phyloP scores from a whole-genome alignment of 2,329 filamentous ascomycete species.

The Sarocladium strictum region DNA sequence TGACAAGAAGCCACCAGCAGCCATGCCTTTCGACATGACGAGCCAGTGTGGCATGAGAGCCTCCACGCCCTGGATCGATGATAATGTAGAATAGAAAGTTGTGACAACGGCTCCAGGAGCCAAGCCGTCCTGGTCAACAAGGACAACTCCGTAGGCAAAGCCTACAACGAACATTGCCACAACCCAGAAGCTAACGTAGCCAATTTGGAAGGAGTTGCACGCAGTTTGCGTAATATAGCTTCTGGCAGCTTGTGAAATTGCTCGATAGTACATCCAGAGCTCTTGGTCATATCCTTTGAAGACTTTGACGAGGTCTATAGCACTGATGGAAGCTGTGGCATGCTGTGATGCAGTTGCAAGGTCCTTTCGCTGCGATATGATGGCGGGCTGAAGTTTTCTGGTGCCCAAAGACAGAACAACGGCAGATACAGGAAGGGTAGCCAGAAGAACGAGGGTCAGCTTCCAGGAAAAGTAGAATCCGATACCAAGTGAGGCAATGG shows the following conservation, averaged over 20 bases:
- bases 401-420: slow-evolving; percentile 55
- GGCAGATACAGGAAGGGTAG: slow-evolving; percentile 63
- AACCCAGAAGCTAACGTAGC: slow-evolving; percentile 67
- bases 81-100: slow-evolving; percentile 77
- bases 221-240: slow-evolving; percentile 64
- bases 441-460: slow-evolving; percentile 72
- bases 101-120: slow-evolving; percentile 67
- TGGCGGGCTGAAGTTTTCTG: slow-evolving; percentile 54
- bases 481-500: slow-evolving; percentile 59
- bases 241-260: slow-evolving; percentile 51
- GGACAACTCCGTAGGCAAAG: slow-evolving; percentile 77
- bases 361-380: slow-evolving; percentile 62
- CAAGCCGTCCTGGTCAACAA: slow-evolving; percentile 54
- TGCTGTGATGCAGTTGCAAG: slow-evolving; percentile 67
- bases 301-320: slow-evolving; percentile 81
- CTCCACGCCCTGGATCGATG: slow-evolving; percentile 70
- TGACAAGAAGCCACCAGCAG: slow-evolving; percentile 61
- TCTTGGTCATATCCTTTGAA: slow-evolving; percentile 74
- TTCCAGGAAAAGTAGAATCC: slow-evolving; percentile 80
- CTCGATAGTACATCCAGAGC: slow-evolving; percentile 54
- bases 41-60: slow-evolving; percentile 70
- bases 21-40: slow-evolving; percentile 71
- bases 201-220: slow-evolving; percentile 65
- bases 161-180: slow-evolving; percentile 78
- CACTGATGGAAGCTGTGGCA: slow-evolving; percentile 61